phyloP scores from a whole-genome alignment of 306 rosid genomes.

The Parietaria judaica region DNA sequence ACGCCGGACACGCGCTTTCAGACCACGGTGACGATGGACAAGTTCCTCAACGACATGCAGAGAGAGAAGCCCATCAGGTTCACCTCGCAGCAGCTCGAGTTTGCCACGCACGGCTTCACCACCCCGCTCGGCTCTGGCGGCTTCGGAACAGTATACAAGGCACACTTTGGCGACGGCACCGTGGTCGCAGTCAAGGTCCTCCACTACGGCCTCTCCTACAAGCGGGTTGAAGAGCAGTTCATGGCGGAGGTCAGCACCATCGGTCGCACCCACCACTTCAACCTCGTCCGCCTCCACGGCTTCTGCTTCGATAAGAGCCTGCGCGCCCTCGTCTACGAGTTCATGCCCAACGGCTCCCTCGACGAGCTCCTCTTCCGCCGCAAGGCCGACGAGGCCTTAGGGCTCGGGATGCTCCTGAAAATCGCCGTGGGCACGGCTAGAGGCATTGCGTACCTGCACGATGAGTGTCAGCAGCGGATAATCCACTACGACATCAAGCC shows the following conservation, averaged over 20 bases:
- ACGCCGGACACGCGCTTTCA: too few species aligned
- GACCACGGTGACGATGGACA: too few species aligned
- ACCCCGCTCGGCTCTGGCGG: slow-evolving; percentile 3
- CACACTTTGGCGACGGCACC: slow-evolving; percentile 2
- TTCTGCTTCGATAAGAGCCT: slow-evolving; percentile 2
- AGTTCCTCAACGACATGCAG: slow-evolving; percentile 6
- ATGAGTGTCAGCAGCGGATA: too few species aligned
- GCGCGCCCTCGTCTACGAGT: too few species aligned
- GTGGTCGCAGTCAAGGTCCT: slow-evolving; percentile 9
- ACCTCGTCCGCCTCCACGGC: slow-evolving; percentile 13
- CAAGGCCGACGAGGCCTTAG: slow-evolving; percentile 20
- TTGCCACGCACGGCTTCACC: slow-evolving; percentile 1
- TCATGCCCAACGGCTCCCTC: neutral
- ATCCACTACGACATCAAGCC: too few species aligned
- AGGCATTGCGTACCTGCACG: too few species aligned
- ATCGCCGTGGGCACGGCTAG: slow-evolving; percentile 10
- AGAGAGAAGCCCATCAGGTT: slow-evolving; percentile 11
- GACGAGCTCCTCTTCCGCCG: slow-evolving; percentile 30
- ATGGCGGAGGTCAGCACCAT: slow-evolving; percentile 14
- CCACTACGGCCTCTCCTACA: neutral
- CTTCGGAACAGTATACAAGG: neutral
- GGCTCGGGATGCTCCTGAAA: slow-evolving; percentile 32
- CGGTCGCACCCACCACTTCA: slow-evolving; percentile 10
- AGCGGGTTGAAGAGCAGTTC: slow-evolving; percentile 10
- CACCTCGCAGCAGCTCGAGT: neutral